phyloP scores from a whole-genome alignment of 495 filamentous ascomycete genomes.

The Xylaria bambusicola region DNA sequence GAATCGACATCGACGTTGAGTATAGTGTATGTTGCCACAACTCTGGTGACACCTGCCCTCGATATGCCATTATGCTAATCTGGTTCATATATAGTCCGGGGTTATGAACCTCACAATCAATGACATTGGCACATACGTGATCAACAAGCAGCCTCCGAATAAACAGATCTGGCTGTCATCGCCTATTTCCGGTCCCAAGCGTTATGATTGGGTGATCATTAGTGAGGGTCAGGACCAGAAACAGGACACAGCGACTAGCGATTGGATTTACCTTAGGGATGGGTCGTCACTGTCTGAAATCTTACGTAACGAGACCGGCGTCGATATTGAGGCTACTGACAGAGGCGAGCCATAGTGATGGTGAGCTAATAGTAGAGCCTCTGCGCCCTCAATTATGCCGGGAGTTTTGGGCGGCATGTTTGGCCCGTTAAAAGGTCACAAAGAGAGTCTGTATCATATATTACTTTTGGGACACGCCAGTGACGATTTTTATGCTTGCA shows the following conservation, averaged over 20 bases:
- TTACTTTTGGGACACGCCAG: background rate
- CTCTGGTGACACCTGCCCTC: no score
- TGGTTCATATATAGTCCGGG: slow-evolving; percentile 61
- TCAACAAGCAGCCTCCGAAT: slow-evolving; percentile 98
- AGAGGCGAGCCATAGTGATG: background rate
- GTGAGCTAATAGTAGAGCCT: background rate
- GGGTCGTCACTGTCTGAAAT: slow-evolving; percentile 71
- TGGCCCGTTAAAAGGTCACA: slow-evolving; percentile 36
- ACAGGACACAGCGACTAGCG: slow-evolving; percentile 64
- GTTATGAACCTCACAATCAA: slow-evolving; percentile 72
- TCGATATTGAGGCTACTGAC: slow-evolving; percentile 32
- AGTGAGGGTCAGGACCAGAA: slow-evolving; percentile 73
- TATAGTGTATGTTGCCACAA: slow-evolving; percentile 47
- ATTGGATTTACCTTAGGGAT: slow-evolving; percentile 89
- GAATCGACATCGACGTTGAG: slow-evolving; percentile 67
- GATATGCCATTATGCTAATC: slow-evolving; percentile 23
- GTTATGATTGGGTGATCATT: slow-evolving; percentile 79
- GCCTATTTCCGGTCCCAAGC: slow-evolving; percentile 87
- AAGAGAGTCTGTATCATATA: background rate
- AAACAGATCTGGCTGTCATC: slow-evolving; percentile 97
- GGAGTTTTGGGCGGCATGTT: background rate
- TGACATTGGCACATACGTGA: slow-evolving; percentile 74
- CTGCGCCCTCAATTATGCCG: background rate
- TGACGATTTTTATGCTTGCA: background rate
- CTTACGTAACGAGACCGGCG: slow-evolving; percentile 67